phyloP scores from a whole-genome alignment of 805 yeast species.

The Isabelozyma heimii region DNA sequence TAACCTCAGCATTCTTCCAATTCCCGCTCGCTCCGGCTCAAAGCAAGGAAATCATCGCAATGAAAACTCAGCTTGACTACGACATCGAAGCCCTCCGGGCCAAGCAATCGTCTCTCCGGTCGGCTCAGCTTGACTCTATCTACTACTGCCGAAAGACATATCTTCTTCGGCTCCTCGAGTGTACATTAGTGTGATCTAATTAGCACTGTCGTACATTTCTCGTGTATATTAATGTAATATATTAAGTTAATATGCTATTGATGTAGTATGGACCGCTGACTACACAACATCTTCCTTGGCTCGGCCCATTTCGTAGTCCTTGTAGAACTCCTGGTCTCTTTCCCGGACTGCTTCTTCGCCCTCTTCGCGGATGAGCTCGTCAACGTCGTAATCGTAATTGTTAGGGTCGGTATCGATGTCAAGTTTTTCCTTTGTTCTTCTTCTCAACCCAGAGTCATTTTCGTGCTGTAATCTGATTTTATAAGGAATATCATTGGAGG shows the following conservation, averaged over 20 bases:
- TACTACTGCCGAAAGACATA: conserved; percentile 19
- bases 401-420: conserved; percentile 38
- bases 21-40: neutral
- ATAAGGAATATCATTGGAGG: conserved; percentile 36
- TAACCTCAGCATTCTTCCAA: neutral
- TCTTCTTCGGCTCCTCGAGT: conserved; percentile 12
- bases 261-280: neutral
- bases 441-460: conserved; percentile 17
- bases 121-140: conserved; percentile 8
- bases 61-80: neutral
- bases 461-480: conserved; percentile 24
- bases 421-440: conserved; percentile 29
- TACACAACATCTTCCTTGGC: conserved; percentile 6
- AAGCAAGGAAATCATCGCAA: neutral
- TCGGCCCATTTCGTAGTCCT: conserved; percentile 1
- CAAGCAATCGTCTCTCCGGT: neutral
- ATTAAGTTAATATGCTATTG: neutral
- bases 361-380: conserved; percentile 40
- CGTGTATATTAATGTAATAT: neutral
- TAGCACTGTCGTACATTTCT: too few species aligned
- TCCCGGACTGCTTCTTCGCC: conserved; percentile 16
- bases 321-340: conserved; percentile 1
- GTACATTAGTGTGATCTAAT: neutral
- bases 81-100: neutral
- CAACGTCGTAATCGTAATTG: conserved; percentile 43